Base-by-base conservation (phyloP, 352 stramenopile species). In the Pythium vanterpoolii region DNA sequence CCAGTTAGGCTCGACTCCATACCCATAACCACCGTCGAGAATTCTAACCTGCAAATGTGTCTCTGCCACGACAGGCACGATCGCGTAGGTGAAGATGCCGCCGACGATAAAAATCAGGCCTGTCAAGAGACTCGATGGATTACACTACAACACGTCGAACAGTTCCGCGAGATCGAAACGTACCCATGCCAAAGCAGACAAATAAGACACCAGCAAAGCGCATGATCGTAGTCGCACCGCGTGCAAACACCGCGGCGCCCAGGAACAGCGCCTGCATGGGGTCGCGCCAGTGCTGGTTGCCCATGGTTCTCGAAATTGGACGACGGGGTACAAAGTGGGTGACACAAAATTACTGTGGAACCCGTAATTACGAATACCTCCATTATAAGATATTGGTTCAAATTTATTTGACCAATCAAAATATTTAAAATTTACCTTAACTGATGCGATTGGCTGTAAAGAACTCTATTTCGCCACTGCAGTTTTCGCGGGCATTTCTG, bases 111-210 rank as follows among this genome's bases (percentile, higher is more conserved):
- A 66, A 36, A 72, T 68, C 27, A 72, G 53, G 3, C 48, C 65
- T 72, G n/a, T n/a, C n/a, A n/a, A n/a, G n/a, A n/a, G n/a, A n/a
- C n/a, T n/a, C n/a, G n/a, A n/a, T n/a, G n/a, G n/a, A 44, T 10
- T 13, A 7, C 7, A 13, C 18, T 1, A 24, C 43, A 6, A 2
- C 5, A 31, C 5, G 16, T 19, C 26, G 10, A 52, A 26, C 31
- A 36, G 31, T 11, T 36, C 31, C 6, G 10, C 34, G 7, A 4
- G 8, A 42, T 7, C 9, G 14, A 44, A n/a, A 14, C 56, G n/a
- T 44, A 69, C 62, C 50, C 62, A 69, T 69, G 62, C 62, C 62
- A 33, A 69, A 58, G 42, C 34, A 50, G 2, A 69, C 62, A 33
- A 69, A 69, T 42, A 39, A 19, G 1, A 54, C 42, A 18, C 62